A percentile compares a stretch with the other conserved stretches of the same genome.
phyloP scores from a whole-genome alignment of 495 filamentous ascomycete genomes.

The Gamarada debralockiae region DNA sequence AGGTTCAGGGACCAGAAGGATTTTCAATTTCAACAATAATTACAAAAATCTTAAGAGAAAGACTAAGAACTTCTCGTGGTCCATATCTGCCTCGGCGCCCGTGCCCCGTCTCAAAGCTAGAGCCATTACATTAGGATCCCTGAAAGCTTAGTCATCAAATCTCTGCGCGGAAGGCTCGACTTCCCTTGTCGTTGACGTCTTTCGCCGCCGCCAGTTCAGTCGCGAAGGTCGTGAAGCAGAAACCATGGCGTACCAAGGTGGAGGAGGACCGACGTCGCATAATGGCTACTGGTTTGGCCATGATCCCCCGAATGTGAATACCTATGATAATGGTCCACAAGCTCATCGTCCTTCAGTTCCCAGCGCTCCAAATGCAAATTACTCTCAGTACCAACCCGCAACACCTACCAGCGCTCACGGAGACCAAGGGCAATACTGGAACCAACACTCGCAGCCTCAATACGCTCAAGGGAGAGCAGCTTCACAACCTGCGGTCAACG shows the following conservation, averaged over 20 bases:
- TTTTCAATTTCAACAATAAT: too few relatives aligned
- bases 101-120: too few relatives aligned
- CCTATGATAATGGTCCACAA: too few relatives aligned
- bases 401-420: background rate
- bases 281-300: constrained; percentile 19
- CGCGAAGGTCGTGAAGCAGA: background rate
- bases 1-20: too few relatives aligned
- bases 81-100: too few relatives aligned
- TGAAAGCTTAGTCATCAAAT: background rate
- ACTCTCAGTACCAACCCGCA: constrained; percentile 1
- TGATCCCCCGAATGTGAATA: constrained; percentile 5
- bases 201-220: too few relatives aligned
- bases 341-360: background rate
- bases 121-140: too few relatives aligned
- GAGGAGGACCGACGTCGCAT: constrained; percentile 13
- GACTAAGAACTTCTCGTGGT: too few relatives aligned
- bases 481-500: background rate
- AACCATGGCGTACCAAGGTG: constrained; percentile 23
- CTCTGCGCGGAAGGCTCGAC: too few relatives aligned
- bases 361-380: background rate
- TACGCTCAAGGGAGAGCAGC: background rate
- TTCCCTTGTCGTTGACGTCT: too few relatives aligned
- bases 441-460: background rate
- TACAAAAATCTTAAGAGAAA: too few relatives aligned
- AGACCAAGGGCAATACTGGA: constrained; percentile 9